A percentile compares a stretch with the other conserved stretches of the same genome.
phyloP scores from a whole-genome alignment of 2,329 filamentous ascomycete genomes.

The Penicillium sp. region DNA sequence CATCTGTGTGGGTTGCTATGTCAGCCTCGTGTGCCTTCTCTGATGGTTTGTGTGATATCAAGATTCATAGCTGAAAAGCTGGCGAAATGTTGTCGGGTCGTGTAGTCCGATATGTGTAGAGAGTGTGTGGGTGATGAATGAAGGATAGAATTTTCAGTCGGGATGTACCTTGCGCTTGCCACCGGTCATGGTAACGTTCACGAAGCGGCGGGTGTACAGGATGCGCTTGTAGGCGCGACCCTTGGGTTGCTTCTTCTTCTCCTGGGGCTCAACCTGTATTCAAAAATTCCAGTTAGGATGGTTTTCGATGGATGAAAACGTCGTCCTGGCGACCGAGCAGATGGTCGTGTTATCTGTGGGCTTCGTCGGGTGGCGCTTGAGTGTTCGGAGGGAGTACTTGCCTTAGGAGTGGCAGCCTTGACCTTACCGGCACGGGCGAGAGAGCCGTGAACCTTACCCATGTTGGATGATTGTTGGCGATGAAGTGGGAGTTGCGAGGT shows the following conservation, averaged over 20 bases:
- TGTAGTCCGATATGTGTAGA: not conserved
- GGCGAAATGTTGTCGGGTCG: not conserved
- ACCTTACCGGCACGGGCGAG: slow-evolving; percentile 96
- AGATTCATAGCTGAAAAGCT: not conserved
- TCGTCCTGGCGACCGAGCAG: slow-evolving; percentile 2
- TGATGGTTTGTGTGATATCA: not conserved
- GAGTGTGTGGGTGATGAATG: slow-evolving; percentile 30
- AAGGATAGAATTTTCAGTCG: slow-evolving; percentile 21
- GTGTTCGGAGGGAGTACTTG: slow-evolving; percentile 26
- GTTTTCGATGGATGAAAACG: slow-evolving; percentile 2
- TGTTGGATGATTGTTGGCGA: slow-evolving; percentile 48
- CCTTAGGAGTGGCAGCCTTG: slow-evolving; percentile 73
- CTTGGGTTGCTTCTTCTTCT: slow-evolving; percentile 97
- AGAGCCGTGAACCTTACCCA: slow-evolving; percentile 94
- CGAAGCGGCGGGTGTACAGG: slow-evolving; percentile 95
- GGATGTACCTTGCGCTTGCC: slow-evolving; percentile 91
- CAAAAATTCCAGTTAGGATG: slow-evolving; percentile 27
- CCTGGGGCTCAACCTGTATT: slow-evolving; percentile 46
- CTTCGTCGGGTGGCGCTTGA: slow-evolving; percentile 18
- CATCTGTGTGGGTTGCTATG: slow-evolving; percentile 60
- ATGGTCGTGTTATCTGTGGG: slow-evolving; percentile 1
- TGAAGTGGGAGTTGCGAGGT: slow-evolving; percentile 27
- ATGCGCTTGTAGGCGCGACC: slow-evolving; percentile 97
- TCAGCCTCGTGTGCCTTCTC: slow-evolving; percentile 22
- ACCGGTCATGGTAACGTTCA: slow-evolving; percentile 95